phyloP scores from a whole-genome alignment of 192 early-diverging fungal genomes.

The Podila horticola region DNA sequence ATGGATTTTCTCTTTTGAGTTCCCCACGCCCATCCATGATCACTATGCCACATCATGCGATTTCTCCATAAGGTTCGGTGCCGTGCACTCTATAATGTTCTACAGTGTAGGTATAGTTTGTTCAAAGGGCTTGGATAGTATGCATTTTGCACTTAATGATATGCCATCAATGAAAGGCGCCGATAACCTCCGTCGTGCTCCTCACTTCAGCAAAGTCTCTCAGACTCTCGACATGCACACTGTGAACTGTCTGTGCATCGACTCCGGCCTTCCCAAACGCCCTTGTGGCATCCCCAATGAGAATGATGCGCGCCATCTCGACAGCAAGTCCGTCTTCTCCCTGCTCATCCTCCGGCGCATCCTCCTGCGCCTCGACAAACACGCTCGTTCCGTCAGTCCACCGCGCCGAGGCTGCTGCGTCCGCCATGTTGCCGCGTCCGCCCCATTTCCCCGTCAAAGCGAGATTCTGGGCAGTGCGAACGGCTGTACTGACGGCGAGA shows the following conservation, averaged over 20 bases:
- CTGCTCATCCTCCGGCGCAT: constrained; percentile 25
- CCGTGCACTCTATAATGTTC: no score
- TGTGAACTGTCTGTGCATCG: constrained; percentile 23
- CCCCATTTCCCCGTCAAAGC: constrained; percentile 29
- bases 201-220: constrained; percentile 33
- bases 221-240: constrained; percentile 28
- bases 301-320: constrained; percentile 28
- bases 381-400: constrained; percentile 28
- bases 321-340: constrained; percentile 24
- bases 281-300: constrained; percentile 27
- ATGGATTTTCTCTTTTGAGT: no score
- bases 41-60: no score
- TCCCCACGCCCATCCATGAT: no score
- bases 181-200: constrained; percentile 27
- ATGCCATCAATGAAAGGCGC: constrained; percentile 28
- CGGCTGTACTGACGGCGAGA: constrained; percentile 22
- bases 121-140: no score
- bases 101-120: no score
- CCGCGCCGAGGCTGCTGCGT: constrained; percentile 24
- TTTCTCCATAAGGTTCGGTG: no score
- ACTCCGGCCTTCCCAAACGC: constrained; percentile 25
- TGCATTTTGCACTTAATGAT: neutral
- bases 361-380: constrained; percentile 24
- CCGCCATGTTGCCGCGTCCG: constrained; percentile 25
- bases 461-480: constrained; percentile 30